Evolutionary conservation across 1,139 yeast genomes (phyloP).

Genomic region (Blastobotrys petasosporus): DNA sequence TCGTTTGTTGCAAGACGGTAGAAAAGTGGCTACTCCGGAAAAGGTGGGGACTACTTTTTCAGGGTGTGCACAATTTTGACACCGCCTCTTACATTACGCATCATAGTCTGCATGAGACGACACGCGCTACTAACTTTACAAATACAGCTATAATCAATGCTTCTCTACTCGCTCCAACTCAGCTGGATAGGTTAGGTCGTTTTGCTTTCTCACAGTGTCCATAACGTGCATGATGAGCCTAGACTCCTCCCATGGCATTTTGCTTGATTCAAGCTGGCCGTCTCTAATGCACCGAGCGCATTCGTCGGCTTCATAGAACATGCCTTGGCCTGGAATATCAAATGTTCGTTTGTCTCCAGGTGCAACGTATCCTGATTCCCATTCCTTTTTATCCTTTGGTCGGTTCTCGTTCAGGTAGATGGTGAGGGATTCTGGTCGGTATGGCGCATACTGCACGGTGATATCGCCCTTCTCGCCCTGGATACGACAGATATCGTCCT

Average conservation of each 20-base stretch:
- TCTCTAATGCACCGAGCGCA: constrained; percentile 40
- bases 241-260: constrained; percentile 43
- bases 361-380: not conserved
- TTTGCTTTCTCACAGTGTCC: constrained; percentile 42
- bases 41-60: too few relatives aligned
- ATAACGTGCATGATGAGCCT: constrained; percentile 41
- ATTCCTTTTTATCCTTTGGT: constrained; percentile 9
- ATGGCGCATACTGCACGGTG: constrained; percentile 28
- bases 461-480: constrained; percentile 34
- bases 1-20: not conserved
- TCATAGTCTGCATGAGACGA: not conserved
- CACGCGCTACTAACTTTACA: too few relatives aligned
- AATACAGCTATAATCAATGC: not conserved
- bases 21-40: not conserved
- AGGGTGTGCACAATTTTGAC: not conserved
- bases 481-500: constrained; percentile 25
- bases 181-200: constrained; percentile 41
- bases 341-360: constrained; percentile 8
- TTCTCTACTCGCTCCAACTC: constrained; percentile 26
- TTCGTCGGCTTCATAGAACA: constrained; percentile 50
- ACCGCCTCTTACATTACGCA: not conserved
- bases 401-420: constrained; percentile 16
- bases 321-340: constrained; percentile 35
- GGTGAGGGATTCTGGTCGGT: constrained; percentile 28
- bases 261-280: constrained; percentile 35